A percentile compares a stretch with the other conserved stretches of the same genome.
These are phyloP conservation scores for Cordia subcordata DNA, from an alignment of 257 asterid genomes.

Conservation along the genomic window DNA sequence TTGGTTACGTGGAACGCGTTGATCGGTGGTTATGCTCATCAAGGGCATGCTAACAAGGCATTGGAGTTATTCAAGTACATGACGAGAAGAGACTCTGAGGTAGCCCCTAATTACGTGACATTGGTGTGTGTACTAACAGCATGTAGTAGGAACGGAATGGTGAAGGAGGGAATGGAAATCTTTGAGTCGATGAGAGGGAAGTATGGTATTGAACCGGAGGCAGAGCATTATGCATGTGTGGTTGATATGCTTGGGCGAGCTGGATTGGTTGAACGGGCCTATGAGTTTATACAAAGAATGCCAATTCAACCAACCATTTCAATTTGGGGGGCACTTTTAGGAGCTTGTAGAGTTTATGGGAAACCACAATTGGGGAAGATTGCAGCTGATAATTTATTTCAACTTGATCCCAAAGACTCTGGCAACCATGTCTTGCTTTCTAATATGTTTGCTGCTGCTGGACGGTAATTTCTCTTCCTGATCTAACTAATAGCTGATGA, in stretches of 20 bases:
- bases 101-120: conserved; percentile 68
- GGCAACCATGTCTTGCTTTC: conserved; percentile 82
- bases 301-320: conserved; percentile 64
- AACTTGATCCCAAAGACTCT: conserved; percentile 81
- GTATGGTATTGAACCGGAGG: conserved; percentile 60
- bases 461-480: conserved; percentile 24
- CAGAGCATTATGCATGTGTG: conserved; percentile 83
- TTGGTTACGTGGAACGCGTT: conserved; percentile 75
- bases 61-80: conserved; percentile 49
- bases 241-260: conserved; percentile 94
- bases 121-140: conserved; percentile 74
- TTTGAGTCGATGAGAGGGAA: conserved; percentile 53
- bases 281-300: conserved; percentile 50
- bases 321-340: conserved; percentile 84
- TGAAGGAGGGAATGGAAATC: conserved; percentile 53
- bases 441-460: conserved; percentile 70
- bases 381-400: conserved; percentile 71
- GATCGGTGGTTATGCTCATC: conserved; percentile 85
- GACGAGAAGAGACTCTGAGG: conserved; percentile 23
- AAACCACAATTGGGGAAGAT: conserved; percentile 60
- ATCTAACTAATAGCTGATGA: neutral
- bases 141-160: conserved; percentile 88
- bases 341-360: conserved; percentile 73
- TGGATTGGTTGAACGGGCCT: conserved; percentile 75
- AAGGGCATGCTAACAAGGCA: conserved; percentile 68